A percentile compares a stretch with the other conserved stretches of the same genome.
Evolutionary conservation across 1,284 basidiomycete genomes (phyloP).

Genomic region (Ganoderma lucidum): DNA sequence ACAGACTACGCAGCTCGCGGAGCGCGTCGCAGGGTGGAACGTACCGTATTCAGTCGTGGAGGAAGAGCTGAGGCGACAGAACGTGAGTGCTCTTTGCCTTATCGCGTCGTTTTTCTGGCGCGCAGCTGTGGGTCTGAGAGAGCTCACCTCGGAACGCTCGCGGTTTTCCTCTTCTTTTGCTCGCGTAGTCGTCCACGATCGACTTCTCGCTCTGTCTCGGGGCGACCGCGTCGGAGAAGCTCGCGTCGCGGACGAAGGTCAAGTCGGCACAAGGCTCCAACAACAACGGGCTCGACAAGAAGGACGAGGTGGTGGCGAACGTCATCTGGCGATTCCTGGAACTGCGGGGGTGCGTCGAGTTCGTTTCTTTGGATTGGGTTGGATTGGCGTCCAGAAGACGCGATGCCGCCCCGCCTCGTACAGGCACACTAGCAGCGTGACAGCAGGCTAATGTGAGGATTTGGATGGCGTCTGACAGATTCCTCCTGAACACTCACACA

Average conservation of each 20-base stretch:
- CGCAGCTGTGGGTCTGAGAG: constrained; percentile 26
- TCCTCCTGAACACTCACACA: constrained; percentile 87
- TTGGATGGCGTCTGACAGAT: constrained; percentile 54
- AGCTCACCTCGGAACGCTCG: constrained; percentile 23
- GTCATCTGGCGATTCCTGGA: constrained; percentile 99
- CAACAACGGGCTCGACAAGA: constrained; percentile 81
- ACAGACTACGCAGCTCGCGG: constrained; percentile 87
- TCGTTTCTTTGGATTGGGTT: constrained; percentile 21
- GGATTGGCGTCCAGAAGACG: constrained; percentile 16
- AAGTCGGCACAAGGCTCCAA: constrained; percentile 50
- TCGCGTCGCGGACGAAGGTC: constrained; percentile 79
- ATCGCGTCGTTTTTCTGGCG: constrained; percentile 11
- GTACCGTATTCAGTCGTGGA: constrained; percentile 90
- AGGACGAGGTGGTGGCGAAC: constrained; percentile 98
- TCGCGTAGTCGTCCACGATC: constrained; percentile 88
- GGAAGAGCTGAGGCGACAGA: constrained; percentile 95
- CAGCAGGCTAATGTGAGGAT: constrained; percentile 24
- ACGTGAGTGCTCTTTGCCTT: constrained; percentile 65
- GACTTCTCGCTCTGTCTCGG: constrained; percentile 96
- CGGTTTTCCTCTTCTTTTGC: neutral
- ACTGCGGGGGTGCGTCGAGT: constrained; percentile 76
- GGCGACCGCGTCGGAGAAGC: constrained; percentile 83
- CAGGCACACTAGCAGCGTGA: constrained; percentile 16
- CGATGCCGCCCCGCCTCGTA: constrained; percentile 14
- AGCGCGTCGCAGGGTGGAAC: constrained; percentile 92